Percentiles rank a stretch among this genome's conserved stretches.
These are phyloP conservation scores for Hirsutella rhossiliensis DNA, from an alignment of 2,329 filamentous ascomycete genomes.

Conservation along the genomic window DNA sequence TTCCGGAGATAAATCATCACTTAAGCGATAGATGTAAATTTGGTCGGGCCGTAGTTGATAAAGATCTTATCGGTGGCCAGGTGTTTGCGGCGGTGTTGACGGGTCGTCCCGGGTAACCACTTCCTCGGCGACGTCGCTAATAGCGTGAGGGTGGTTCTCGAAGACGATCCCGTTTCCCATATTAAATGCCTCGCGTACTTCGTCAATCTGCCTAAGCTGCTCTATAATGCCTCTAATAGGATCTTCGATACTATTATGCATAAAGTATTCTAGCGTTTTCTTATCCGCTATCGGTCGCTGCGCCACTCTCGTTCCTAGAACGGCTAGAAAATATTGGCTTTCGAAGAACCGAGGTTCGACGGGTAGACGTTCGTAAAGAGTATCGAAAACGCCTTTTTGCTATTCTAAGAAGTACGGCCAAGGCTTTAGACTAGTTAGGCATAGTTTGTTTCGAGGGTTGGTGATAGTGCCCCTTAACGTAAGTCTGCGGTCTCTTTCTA, in stretches of 20 bases:
- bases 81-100: slow-evolving; percentile 5
- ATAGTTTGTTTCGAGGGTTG: too few species aligned
- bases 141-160: too few species aligned
- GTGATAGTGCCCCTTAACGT: too few species aligned
- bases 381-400: slow-evolving; percentile 9
- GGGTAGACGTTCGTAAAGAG: slow-evolving; percentile 9
- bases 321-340: slow-evolving; percentile 12
- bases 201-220: slow-evolving; percentile 10
- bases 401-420: slow-evolving; percentile 18
- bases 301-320: too few species aligned
- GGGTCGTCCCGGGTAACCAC: slow-evolving; percentile 5
- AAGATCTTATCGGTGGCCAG: slow-evolving; percentile 7
- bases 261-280: slow-evolving; percentile 10
- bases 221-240: too few species aligned
- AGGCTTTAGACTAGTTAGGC: background rate
- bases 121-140: too few species aligned
- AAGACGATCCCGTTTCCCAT: too few species aligned
- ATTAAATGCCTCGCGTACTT: slow-evolving; percentile 9
- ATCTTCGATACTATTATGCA: too few species aligned
- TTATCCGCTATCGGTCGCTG: slow-evolving; percentile 11
- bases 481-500: too few species aligned
- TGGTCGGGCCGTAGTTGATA: slow-evolving; percentile 18
- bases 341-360: slow-evolving; percentile 13
- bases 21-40: slow-evolving; percentile 12
- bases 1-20: slow-evolving; percentile 4